phyloP scores from a whole-genome alignment of 306 rosid genomes.

The Vicia villosa region DNA sequence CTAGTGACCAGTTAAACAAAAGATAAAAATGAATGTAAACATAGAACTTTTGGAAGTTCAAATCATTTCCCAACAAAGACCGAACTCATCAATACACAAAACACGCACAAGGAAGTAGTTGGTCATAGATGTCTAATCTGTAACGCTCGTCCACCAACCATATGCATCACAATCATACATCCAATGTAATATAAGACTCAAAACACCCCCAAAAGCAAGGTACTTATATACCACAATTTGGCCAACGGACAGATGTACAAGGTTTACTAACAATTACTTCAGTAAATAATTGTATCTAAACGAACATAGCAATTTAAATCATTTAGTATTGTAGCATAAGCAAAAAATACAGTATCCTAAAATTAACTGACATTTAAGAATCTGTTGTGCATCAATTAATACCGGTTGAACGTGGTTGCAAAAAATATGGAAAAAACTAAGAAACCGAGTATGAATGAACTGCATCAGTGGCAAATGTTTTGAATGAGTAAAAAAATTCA shows the following conservation, averaged over 20 bases:
- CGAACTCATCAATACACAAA: conserved; percentile 7
- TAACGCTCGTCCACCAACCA: background rate
- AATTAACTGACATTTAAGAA: background rate
- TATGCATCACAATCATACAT: background rate
- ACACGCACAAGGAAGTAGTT: background rate
- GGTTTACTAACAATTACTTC: background rate
- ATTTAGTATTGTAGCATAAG: background rate
- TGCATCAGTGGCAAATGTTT: conserved; percentile 2
- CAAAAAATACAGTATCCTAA: background rate
- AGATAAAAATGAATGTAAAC: conserved; percentile 20
- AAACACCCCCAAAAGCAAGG: background rate
- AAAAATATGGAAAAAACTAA: conserved; percentile 1
- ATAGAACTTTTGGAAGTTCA: conserved; percentile 1
- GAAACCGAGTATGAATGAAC: background rate
- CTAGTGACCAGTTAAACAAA: conserved; percentile 23
- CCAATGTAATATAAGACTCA: background rate
- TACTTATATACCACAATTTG: background rate
- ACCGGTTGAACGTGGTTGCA: background rate
- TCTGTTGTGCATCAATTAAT: background rate
- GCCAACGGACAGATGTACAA: background rate
- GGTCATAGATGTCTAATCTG: background rate
- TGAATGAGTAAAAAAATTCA: background rate
- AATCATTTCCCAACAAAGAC: background rate
- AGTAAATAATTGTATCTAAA: background rate
- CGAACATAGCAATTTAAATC: background rate